phyloP scores from a whole-genome alignment of 768 basidiomycete species.

The Postia placenta region DNA sequence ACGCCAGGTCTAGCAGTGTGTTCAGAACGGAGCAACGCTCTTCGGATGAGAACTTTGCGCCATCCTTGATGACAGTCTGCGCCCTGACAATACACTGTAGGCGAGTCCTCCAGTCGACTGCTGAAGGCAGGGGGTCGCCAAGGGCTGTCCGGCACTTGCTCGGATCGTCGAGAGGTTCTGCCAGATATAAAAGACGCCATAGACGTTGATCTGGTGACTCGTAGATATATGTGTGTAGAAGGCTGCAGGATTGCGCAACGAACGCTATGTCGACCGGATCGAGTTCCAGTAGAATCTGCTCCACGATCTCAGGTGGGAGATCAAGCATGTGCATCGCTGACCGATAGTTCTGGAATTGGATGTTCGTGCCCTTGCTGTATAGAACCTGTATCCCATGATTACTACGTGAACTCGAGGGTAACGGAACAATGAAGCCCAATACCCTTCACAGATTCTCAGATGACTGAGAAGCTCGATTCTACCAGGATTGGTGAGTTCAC shows the following conservation, averaged over 20 bases:
- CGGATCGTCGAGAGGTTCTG: constrained; percentile 60
- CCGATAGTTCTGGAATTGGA: too few species aligned
- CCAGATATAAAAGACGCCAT: constrained; percentile 65
- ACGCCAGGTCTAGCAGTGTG: constrained; percentile 47
- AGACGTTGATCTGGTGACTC: constrained; percentile 35
- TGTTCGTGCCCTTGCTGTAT: too few species aligned
- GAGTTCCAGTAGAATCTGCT: constrained; percentile 47
- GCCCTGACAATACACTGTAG: constrained; percentile 54
- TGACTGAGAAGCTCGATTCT: too few species aligned
- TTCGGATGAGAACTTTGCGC: constrained; percentile 29
- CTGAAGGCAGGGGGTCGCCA: constrained; percentile 15
- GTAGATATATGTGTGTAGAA: constrained; percentile 41
- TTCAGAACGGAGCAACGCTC: constrained; percentile 39
- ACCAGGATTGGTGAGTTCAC: too few species aligned
- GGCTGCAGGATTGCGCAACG: constrained; percentile 44
- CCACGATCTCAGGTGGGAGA: constrained; percentile 55
- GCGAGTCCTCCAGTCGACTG: constrained; percentile 41
- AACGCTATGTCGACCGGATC: constrained; percentile 57
- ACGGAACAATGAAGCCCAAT: too few species aligned
- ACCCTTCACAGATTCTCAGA: too few species aligned
- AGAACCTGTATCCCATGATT: too few species aligned
- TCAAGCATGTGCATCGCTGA: constrained; percentile 6
- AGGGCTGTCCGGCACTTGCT: constrained; percentile 37
- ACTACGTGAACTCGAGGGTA: too few species aligned
- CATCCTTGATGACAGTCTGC: constrained; percentile 36